A percentile compares a stretch with the other conserved stretches of the same genome.
Conservation (phyloP, 495 filamentous ascomycete genomes). For the Neurospora sp. region DNA sequence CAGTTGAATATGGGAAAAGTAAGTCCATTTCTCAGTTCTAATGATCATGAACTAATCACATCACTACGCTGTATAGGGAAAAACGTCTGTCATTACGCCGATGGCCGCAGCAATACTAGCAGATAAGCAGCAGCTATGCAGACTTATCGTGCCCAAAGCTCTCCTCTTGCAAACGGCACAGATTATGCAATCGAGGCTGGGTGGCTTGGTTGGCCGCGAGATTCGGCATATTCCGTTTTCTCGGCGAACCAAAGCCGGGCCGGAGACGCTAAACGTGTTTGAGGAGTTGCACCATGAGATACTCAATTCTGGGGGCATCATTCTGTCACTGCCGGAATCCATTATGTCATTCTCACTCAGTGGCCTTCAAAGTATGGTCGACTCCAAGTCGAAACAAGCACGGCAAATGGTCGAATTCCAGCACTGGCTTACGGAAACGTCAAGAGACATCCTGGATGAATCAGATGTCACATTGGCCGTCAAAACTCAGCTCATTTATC, state of each 20-base stretch:
- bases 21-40: background rate
- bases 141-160: background rate
- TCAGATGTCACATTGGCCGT: slow-evolving; percentile 43
- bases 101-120: slow-evolving; percentile 24
- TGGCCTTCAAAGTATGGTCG: slow-evolving; percentile 1
- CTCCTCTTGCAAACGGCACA: slow-evolving; percentile 40
- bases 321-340: background rate
- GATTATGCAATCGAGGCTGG: slow-evolving; percentile 8
- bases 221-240: slow-evolving; percentile 2
- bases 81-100: background rate
- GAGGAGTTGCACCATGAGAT: background rate
- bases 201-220: slow-evolving; percentile 1
- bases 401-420: slow-evolving; percentile 35
- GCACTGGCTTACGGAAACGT: slow-evolving; percentile 32
- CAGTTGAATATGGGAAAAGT: background rate
- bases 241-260: slow-evolving; percentile 16
- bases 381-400: slow-evolving; percentile 16
- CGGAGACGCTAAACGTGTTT: background rate
- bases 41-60: background rate
- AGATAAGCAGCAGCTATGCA: slow-evolving; percentile 20
- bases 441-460: slow-evolving; percentile 48
- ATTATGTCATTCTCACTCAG: slow-evolving; percentile 1
- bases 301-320: background rate
- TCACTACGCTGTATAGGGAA: background rate
- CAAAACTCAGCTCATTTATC: slow-evolving; percentile 40